Evolutionary conservation across 176 grass and related monocot genomes (phyloP), one percentile per base, ranked within the genome.

Genomic region (Luzula sylvatica): DNA sequence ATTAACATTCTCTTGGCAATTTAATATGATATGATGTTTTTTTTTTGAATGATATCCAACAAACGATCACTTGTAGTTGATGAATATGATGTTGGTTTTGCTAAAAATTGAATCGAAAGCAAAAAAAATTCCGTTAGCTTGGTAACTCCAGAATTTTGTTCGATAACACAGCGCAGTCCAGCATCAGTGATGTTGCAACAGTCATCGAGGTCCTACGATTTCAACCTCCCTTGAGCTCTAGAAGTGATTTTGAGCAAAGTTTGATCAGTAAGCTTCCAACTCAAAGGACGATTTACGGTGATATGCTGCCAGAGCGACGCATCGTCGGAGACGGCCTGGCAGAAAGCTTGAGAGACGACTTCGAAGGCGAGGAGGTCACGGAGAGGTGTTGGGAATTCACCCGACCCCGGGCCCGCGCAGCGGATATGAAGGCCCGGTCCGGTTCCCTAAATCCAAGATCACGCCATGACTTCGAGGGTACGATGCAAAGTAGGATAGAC

Each of bases 281-380:
- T 80, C 35, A 80, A 25, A 9, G 69, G 76, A 17, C 53, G 46
- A 9, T 73, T 40, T 22, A 80, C 55, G 15, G 62, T 20, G 70
- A 95, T 5, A 61, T 78, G 52, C 7, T 66, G 61, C 76, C 76
- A 80, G 25, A 80, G 63, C 30, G 81, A 65, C 11, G 66, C 46
- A 63, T 88, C 80, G 41, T 53, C 56, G 11, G 70, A 71, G 23
- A 85, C 72, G 57, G 56, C 70, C 19, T 78, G 73, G 21, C 69
- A 45, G 69, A 73, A 68, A 14, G 53, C 22, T 38, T 62, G 52
- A 15, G 38, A 80, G n/a, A 80, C 69, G 25, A 55, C 48, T 25
- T 69, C 56, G 76, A 86, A 94, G 21, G 69, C 46, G 50, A 94
- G 47, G 53, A 94, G 65, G 8, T 83, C 88, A 1, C 59, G 72